Conservation (phyloP, 106 monocot genomes). For the Dactylorhiza incarnata region DNA sequence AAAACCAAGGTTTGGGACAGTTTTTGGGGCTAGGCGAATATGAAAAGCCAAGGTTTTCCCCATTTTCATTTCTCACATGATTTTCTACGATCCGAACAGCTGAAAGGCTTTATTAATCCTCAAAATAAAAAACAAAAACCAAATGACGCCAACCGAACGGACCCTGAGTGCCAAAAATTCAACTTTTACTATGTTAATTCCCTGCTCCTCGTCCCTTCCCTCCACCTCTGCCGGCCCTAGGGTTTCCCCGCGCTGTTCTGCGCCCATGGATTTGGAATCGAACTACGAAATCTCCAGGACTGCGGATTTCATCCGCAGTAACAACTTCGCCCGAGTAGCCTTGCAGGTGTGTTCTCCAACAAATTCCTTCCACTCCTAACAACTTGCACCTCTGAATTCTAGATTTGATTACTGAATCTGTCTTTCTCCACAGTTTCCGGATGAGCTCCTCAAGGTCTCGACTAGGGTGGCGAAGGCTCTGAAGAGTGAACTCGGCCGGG, state of each 20-base stretch:
- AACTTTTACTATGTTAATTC: not conserved
- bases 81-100: too few species aligned
- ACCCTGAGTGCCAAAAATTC: too few species aligned
- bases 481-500: slow-evolving; percentile 44
- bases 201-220: not conserved
- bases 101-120: too few species aligned
- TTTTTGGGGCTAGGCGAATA: too few species aligned
- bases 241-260: not conserved
- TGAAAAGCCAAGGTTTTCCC: too few species aligned
- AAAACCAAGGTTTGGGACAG: too few species aligned
- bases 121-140: too few species aligned
- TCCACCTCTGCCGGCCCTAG: not conserved
- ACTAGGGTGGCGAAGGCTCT: slow-evolving; percentile 52
- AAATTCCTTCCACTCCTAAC: not conserved
- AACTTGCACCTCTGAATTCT: not conserved
- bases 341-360: slow-evolving; percentile 48
- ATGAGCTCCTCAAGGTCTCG: slow-evolving; percentile 79
- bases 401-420: not conserved
- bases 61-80: too few species aligned
- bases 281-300: slow-evolving; percentile 60
- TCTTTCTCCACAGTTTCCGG: slow-evolving; percentile 59
- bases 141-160: too few species aligned
- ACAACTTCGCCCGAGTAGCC: slow-evolving; percentile 46
- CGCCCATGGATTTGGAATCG: slow-evolving; percentile 50
- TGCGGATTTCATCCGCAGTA: slow-evolving; percentile 51